Evolutionary conservation across 352 stramenopile genomes (phyloP).

Genomic region (Blastocystis sp.): DNA sequence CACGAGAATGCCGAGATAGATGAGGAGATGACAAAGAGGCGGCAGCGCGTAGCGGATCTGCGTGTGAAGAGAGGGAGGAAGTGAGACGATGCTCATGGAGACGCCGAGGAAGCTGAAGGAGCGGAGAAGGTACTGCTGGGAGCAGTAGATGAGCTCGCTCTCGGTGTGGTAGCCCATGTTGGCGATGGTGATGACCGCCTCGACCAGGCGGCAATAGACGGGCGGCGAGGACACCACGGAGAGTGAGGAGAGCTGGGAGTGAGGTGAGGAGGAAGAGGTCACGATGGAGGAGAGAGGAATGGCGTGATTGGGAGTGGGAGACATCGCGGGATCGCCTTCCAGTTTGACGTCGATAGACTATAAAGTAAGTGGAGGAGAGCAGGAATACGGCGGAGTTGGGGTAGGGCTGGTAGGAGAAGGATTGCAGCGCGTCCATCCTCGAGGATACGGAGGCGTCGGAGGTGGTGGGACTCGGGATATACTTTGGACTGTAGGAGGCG

Average conservation of each 20-base stretch:
- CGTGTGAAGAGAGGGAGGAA: background rate
- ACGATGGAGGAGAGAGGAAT: background rate
- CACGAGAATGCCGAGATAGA: background rate
- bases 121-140: background rate
- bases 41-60: background rate
- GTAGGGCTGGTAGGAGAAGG: background rate
- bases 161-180: slow-evolving; percentile 4
- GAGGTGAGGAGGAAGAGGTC: background rate
- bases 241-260: background rate
- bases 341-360: background rate
- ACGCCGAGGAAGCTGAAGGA: background rate
- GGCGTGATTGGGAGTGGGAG: background rate
- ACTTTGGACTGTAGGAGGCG: background rate
- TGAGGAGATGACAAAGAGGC: background rate
- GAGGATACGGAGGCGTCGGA: background rate
- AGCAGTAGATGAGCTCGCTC: slow-evolving; percentile 11
- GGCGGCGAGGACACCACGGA: background rate
- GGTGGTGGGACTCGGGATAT: background rate
- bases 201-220: background rate
- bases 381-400: background rate
- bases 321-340: background rate
- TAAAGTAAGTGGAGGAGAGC: background rate
- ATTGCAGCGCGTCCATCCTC: background rate
- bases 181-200: background rate
- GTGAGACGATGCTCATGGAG: background rate